Base-by-base conservation (phyloP, 2,329 filamentous ascomycete species). In the Ophiocordyceps sinensis region DNA sequence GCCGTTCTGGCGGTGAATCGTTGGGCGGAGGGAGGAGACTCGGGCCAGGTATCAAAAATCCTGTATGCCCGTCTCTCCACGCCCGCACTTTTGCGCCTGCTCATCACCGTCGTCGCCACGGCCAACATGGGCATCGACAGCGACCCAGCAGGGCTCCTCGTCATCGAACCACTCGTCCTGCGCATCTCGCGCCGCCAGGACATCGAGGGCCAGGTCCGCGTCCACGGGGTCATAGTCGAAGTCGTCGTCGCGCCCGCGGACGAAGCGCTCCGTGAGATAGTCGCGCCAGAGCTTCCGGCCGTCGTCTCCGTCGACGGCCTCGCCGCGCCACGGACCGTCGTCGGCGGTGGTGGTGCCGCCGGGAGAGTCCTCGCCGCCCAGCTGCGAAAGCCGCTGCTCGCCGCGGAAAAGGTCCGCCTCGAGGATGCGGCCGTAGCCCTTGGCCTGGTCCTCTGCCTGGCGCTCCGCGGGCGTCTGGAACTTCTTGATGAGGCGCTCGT, bases 131-230 rank as follows among this genome's bases (percentile, higher is more conserved):
- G 14, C 32, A 3, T 14, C 32, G 5, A 8, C 32, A 9, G 14
- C 29, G 5, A 72, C 65, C 73, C 80, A 85, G 38, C 69, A 68
- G 0, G 82, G 80, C 50, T 84, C 79, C 64, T 94, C 82, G 6
- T 78, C 77, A 19, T 87, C 84, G 54, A 93, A 88, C 66, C 84
- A 94, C 17, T 70, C 70, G 31, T 94, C 85, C 58, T 89, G 71
- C 13, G 66, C 65, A 40, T 81, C 77, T n/a, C 67, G 62, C 46
- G 64, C 75, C 66, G 54, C 70, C 59, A 67, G 61, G 56, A 59
- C 75, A 55, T 94, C 85, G 42, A 77, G 79, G 17, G 79, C 77
- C 28, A 86, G 79, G 52, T 82, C 78, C 30, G 65, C 64, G 53
- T 94, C 87, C 5, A 94, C 79, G 3, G 48, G 51, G 1, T 52